Evolutionary conservation across 2,329 filamentous ascomycete genomes (phyloP).

Genomic region (Penicillium sp.): DNA sequence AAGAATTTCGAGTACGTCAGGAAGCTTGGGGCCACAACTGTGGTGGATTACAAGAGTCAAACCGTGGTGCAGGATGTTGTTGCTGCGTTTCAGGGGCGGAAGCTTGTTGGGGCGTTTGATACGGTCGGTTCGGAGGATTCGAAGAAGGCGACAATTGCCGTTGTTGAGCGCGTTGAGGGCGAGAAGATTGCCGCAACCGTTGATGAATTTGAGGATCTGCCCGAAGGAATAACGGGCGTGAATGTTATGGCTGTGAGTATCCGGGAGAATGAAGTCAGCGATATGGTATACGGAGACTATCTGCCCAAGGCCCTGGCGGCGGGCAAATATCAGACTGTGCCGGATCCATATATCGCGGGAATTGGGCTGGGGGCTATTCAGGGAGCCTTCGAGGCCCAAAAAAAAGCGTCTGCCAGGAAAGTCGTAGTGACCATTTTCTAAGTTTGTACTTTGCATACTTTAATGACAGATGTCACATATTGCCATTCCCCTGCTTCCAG

Average conservation of each 20-base stretch:
- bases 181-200: background rate
- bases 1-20: slow-evolving; percentile 12
- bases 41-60: background rate
- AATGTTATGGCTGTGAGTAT: background rate
- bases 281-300: slow-evolving; percentile 34
- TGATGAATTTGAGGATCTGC: background rate
- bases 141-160: background rate
- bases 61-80: background rate
- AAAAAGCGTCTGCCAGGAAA: slow-evolving; percentile 32
- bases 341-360: slow-evolving; percentile 26
- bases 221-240: background rate
- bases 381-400: slow-evolving; percentile 23
- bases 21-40: background rate
- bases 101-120: background rate
- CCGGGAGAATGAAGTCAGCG: slow-evolving; percentile 30
- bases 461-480: background rate
- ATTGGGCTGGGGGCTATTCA: slow-evolving; percentile 30
- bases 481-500: background rate
- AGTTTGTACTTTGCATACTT: background rate
- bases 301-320: slow-evolving; percentile 40
- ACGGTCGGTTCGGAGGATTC: background rate
- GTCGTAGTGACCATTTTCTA: slow-evolving; percentile 24
- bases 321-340: slow-evolving; percentile 37
- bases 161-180: background rate
- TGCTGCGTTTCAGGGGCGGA: background rate